Conservation (phyloP, 2,329 filamentous ascomycete species). For the Xylariales sp. region DNA sequence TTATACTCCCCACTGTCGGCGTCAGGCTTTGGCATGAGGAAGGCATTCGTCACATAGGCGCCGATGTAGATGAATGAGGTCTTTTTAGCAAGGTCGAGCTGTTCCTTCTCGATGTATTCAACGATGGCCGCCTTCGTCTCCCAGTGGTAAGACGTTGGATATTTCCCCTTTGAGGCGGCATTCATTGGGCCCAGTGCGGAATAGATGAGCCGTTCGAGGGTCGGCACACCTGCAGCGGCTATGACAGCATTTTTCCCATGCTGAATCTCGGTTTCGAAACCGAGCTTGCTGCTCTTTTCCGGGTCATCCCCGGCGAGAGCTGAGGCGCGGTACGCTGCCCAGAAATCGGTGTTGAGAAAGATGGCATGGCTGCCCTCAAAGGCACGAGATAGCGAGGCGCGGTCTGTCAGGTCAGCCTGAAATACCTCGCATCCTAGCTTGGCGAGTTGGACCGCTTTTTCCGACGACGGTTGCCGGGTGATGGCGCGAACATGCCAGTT, state of each 20-base stretch:
- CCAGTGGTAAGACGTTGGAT: conserved; percentile 47
- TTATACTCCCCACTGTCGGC: conserved; percentile 47
- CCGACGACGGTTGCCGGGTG: conserved; percentile 32
- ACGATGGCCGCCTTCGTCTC: conserved; percentile 48
- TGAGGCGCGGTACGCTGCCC: conserved; percentile 28
- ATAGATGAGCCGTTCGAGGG: conserved; percentile 46
- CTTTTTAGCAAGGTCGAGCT: conserved; percentile 46
- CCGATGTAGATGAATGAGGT: conserved; percentile 50
- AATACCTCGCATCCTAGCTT: conserved; percentile 37
- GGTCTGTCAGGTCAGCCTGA: conserved; percentile 35
- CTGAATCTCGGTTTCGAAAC: conserved; percentile 29
- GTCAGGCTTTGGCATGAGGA: conserved; percentile 48
- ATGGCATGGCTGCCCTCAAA: conserved; percentile 41
- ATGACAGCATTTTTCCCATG: conserved; percentile 47
- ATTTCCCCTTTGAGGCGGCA: conserved; percentile 41
- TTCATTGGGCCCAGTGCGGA: conserved; percentile 43
- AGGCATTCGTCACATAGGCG: conserved; percentile 49
- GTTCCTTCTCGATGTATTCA: conserved; percentile 45
- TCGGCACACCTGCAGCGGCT: conserved; percentile 46
- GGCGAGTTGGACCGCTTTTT: conserved; percentile 32
- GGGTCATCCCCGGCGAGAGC: conserved; percentile 21
- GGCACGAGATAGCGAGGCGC: conserved; percentile 29
- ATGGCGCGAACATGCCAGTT: conserved; percentile 39
- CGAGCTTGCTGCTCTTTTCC: conserved; percentile 26
- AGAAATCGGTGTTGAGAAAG: conserved; percentile 43